Evolutionary conservation across 2,329 filamentous ascomycete genomes (phyloP).

Genomic region (Zalaria sp.): DNA sequence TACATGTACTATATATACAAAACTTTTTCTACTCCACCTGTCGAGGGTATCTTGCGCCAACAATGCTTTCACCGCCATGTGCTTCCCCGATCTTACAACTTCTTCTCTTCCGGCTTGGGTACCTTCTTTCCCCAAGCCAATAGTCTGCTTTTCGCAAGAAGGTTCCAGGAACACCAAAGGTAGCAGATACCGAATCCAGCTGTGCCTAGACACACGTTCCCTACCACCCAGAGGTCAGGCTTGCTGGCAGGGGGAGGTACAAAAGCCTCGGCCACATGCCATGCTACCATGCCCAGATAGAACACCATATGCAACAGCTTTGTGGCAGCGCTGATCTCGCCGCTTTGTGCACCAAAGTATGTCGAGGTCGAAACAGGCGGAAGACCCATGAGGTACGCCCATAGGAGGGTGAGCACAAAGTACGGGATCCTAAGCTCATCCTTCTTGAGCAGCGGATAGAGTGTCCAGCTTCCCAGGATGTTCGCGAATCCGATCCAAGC

Average conservation of each 20-base stretch:
- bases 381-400: constrained; percentile 81
- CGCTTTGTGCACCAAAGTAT: constrained; percentile 38
- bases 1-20: no score
- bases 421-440: constrained; percentile 80
- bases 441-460: constrained; percentile 78
- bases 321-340: constrained; percentile 38
- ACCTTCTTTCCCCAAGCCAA: constrained; percentile 7
- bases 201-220: constrained; percentile 76
- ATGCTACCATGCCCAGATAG: constrained; percentile 62
- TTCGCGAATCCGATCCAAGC: constrained; percentile 97
- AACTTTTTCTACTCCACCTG: no score
- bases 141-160: constrained; percentile 45
- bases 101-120: constrained; percentile 22
- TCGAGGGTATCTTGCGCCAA: no score
- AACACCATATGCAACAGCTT: constrained; percentile 64
- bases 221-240: constrained; percentile 88
- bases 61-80: no score
- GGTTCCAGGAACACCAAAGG: constrained; percentile 71
- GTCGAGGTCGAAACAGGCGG: constrained; percentile 61
- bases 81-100: constrained; percentile 14
- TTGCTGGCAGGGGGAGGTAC: constrained; percentile 57
- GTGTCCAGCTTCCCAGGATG: constrained; percentile 75
- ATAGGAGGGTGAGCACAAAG: constrained; percentile 67
- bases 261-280: constrained; percentile 66
- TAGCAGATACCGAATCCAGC: constrained; percentile 80